A percentile compares a stretch with the other conserved stretches of the same genome.
Evolutionary conservation across 306 rosid genomes (phyloP).

Genomic region (Lathyrus oleraceus): DNA sequence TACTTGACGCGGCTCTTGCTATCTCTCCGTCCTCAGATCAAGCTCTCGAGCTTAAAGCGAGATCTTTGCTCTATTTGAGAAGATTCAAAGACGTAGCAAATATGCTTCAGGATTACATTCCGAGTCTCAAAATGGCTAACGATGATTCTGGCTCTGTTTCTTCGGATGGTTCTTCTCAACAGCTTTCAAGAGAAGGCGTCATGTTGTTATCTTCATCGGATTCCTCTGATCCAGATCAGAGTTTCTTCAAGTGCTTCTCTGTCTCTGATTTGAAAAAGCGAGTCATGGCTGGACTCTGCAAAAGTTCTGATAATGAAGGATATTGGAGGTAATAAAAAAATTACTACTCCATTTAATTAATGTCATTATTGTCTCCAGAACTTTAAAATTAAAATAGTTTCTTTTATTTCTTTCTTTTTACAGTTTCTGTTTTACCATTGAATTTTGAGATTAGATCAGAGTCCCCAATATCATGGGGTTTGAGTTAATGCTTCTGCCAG

Average conservation of each 20-base stretch:
- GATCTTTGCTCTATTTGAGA: constrained; percentile 66
- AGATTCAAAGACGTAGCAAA: constrained; percentile 87
- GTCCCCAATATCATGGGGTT: constrained; percentile 15
- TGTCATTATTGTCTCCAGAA: too few relatives aligned
- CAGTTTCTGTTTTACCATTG: constrained; percentile 45
- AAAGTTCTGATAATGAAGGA: constrained; percentile 73
- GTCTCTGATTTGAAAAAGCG: constrained; percentile 90
- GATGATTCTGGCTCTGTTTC: constrained; percentile 60
- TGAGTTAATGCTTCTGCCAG: constrained; percentile 60
- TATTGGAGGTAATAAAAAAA: constrained; percentile 74
- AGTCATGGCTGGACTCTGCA: constrained; percentile 83
- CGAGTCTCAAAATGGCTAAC: constrained; percentile 64
- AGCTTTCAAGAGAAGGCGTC: constrained; percentile 64
- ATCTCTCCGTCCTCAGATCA: constrained; percentile 68
- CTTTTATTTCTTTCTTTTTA: constrained; percentile 30
- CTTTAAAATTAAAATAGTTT: not conserved
- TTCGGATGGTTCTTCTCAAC: constrained; percentile 63
- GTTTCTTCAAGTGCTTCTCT: constrained; percentile 93
- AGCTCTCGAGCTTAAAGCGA: constrained; percentile 82
- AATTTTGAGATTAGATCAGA: constrained; percentile 43
- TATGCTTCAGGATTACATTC: constrained; percentile 93
- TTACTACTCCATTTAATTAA: too few relatives aligned
- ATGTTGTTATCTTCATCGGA: constrained; percentile 67
- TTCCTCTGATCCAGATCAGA: constrained; percentile 50
- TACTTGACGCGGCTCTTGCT: constrained; percentile 77